A percentile compares a stretch with the other conserved stretches of the same genome.
Conservation (phyloP, 805 yeast genomes). For the Candida sphagnicola region DNA sequence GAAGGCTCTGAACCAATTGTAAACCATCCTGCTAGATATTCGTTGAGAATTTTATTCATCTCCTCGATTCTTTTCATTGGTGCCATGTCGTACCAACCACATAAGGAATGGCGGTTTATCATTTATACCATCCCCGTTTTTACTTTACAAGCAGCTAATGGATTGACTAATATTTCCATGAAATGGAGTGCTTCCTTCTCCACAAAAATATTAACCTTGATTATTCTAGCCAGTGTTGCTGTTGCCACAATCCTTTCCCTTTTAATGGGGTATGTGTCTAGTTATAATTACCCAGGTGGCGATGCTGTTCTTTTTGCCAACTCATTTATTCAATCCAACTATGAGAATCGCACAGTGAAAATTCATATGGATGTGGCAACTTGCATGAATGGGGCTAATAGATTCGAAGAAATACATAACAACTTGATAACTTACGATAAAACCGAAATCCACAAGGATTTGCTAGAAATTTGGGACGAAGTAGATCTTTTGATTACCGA, state of each 20-base stretch:
- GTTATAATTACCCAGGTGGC: constrained; percentile 89
- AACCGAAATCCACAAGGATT: constrained; percentile 49
- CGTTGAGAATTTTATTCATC: constrained; percentile 43
- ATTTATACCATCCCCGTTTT: constrained; percentile 70
- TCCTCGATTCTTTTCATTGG: constrained; percentile 55
- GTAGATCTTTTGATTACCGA: constrained; percentile 28
- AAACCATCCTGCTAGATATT: constrained; percentile 26
- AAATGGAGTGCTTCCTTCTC: constrained; percentile 15
- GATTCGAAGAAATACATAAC: constrained; percentile 61
- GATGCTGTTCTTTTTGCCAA: constrained; percentile 59
- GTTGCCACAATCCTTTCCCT: constrained; percentile 38
- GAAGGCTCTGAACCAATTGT: constrained; percentile 17
- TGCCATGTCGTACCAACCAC: constrained; percentile 76
- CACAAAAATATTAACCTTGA: constrained; percentile 24
- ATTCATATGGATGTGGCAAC: constrained; percentile 78
- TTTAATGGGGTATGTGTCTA: constrained; percentile 57
- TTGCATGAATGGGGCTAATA: constrained; percentile 84
- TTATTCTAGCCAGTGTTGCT: constrained; percentile 23
- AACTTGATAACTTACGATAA: constrained; percentile 57
- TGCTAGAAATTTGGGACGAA: constrained; percentile 29
- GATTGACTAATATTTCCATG: constrained; percentile 36
- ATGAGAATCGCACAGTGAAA: constrained; percentile 16
- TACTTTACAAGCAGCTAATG: constrained; percentile 60
- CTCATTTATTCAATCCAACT: constrained; percentile 23
- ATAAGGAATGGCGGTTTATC: constrained; percentile 93